Evolutionary conservation across 2,329 filamentous ascomycete genomes (phyloP).

Genomic region (Neobulgaria alba): DNA sequence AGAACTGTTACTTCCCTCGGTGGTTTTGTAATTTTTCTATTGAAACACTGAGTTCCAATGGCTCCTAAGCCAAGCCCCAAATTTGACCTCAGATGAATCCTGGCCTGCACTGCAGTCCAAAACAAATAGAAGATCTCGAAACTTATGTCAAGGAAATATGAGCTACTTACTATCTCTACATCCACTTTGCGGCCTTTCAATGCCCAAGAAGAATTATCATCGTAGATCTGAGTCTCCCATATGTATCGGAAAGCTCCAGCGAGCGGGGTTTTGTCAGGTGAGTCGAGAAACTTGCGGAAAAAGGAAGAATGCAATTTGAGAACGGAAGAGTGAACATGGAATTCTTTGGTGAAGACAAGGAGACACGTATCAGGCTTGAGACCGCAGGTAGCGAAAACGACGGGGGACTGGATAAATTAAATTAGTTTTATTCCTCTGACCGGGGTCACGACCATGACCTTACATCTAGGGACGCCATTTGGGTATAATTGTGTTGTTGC

Average conservation of each 20-base stretch:
- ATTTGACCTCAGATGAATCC: too few species aligned
- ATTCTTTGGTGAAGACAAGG: constrained; percentile 4
- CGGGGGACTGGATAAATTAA: not conserved
- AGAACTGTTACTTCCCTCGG: not conserved
- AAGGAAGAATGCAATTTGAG: constrained; percentile 10
- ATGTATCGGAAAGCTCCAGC: constrained; percentile 4
- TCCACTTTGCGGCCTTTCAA: too few species aligned
- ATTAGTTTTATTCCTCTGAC: too few species aligned
- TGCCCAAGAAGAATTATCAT: constrained; percentile 4
- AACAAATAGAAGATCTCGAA: not conserved
- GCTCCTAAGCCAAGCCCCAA: not conserved
- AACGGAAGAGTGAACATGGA: constrained; percentile 8
- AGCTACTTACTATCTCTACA: not conserved
- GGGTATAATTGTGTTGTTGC: too few species aligned
- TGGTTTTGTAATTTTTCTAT: not conserved
- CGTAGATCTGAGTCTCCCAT: constrained; percentile 10
- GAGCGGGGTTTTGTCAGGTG: constrained; percentile 5
- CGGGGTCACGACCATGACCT: too few species aligned
- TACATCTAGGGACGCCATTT: too few species aligned
- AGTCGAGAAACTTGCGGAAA: constrained; percentile 11
- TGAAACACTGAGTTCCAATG: not conserved
- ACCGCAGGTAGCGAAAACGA: constrained; percentile 1
- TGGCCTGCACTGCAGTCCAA: too few species aligned
- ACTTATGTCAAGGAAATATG: not conserved
- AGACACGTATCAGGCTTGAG: constrained; percentile 6